These are phyloP conservation scores for Phialophora tarda DNA, from an alignment of 2,329 filamentous ascomycete genomes.

Conservation along the genomic window DNA sequence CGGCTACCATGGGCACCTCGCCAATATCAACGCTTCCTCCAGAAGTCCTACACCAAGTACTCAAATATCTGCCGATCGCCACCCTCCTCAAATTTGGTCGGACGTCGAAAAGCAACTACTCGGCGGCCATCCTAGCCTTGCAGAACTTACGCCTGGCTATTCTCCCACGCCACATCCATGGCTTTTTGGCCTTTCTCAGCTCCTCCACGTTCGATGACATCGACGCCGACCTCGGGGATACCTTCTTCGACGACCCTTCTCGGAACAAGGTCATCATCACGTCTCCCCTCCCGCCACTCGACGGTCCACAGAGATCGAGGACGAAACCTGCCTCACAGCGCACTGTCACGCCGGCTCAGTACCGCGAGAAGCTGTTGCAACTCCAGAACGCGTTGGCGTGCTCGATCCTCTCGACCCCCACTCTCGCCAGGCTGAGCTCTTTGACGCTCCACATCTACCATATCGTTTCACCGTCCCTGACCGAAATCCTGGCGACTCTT, in stretches of 20 bases:
- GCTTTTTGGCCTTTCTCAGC: constrained; percentile 43
- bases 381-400: constrained; percentile 34
- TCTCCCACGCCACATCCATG: constrained; percentile 45
- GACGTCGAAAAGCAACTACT: constrained; percentile 42
- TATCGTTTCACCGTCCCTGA: constrained; percentile 43
- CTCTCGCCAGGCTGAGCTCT: constrained; percentile 26
- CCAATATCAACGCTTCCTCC: constrained; percentile 39
- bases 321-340: constrained; percentile 21
- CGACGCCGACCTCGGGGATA: constrained; percentile 2
- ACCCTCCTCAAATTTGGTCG: constrained; percentile 44
- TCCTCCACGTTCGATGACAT: constrained; percentile 39
- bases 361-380: constrained; percentile 27
- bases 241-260: constrained; percentile 9
- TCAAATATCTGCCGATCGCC: constrained; percentile 42
- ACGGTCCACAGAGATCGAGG: constrained; percentile 15
- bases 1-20: neutral
- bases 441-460: constrained; percentile 40
- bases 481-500: constrained; percentile 42
- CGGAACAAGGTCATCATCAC: constrained; percentile 27
- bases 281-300: constrained; percentile 17
- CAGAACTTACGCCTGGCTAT: constrained; percentile 44
- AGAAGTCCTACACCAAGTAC: constrained; percentile 44
- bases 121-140: constrained; percentile 42
- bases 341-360: constrained; percentile 18
- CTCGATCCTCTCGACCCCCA: constrained; percentile 21